Evolutionary conservation across 345 rosid genomes (phyloP), one percentile per base, ranked within the genome.

Genomic region (Anastatica hierochuntica): DNA sequence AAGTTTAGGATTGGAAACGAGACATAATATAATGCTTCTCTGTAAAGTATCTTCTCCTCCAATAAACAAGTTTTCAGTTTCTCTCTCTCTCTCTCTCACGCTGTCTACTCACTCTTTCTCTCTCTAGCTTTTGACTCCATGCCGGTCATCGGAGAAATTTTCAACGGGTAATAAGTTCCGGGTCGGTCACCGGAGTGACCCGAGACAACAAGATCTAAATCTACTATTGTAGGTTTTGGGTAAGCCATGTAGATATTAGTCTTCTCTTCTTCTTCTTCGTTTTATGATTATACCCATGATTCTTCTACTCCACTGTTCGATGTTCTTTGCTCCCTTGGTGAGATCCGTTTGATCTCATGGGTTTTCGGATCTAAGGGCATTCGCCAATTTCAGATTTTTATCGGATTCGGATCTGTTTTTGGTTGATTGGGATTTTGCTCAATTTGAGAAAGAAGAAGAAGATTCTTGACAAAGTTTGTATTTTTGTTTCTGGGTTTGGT

Each of bases 61-160:
- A n/a, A n/a, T 29, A 29, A 10, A 26, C 35, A 13, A 43, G 35
- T 44, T 35, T 49, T 53, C 49, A 51, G 43, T 61, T 46, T 43
- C 62, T 49, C 17, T 14, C 58, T 59, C 49, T 50, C 31, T 27
- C 4, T 60, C 13, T 6, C 15, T 20, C n/a, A 2, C 38, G 44
- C 63, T 19, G 55, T 58, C 60, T 21, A 0, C 6, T 35, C 43
- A 33, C 38, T n/a, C n/a, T n/a, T 33, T 40, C 52, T 53, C 56
- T 57, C 47, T 54, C 53, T 11, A 23, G 23, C 37, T 54, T 46
- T 46, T 40, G 43, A 54, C 58, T 18, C 15, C 63, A 52, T 24
- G 76, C 78, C 79, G 72, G 73, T 48, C 56, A 48, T 78, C 84
- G 86, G 80, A 70, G 49, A 48, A 15, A 59, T 59, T 56, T 45